Percentiles rank a stretch among this genome's conserved stretches.
These are phyloP conservation scores for Pseudopyricularia javanii DNA, from an alignment of 2,329 filamentous ascomycete species.

Conservation along the genomic window DNA sequence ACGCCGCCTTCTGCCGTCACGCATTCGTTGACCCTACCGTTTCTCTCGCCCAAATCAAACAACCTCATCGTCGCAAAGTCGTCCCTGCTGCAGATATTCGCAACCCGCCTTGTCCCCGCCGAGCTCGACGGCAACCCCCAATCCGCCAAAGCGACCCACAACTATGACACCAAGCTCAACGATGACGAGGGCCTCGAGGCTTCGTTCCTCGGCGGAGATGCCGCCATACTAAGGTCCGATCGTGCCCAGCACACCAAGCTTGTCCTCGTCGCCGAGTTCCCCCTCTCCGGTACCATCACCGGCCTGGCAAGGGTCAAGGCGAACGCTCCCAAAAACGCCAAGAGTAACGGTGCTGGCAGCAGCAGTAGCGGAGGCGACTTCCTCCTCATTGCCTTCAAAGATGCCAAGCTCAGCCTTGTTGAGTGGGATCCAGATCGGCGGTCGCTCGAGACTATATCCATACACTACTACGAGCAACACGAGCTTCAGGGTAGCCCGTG, in stretches of 20 bases:
- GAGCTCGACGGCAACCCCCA: constrained; percentile 41
- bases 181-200: constrained; percentile 53
- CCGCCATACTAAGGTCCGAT: constrained; percentile 48
- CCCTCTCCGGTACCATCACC: constrained; percentile 72
- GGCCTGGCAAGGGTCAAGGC: constrained; percentile 70
- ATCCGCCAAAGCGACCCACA: constrained; percentile 17
- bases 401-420: constrained; percentile 84
- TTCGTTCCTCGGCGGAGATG: constrained; percentile 54
- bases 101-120: constrained; percentile 53
- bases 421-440: constrained; percentile 83
- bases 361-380: constrained; percentile 54
- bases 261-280: constrained; percentile 73
- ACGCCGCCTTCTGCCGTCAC: constrained; percentile 89
- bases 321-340: constrained; percentile 51
- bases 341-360: background rate
- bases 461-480: constrained; percentile 97
- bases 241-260: constrained; percentile 61
- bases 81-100: constrained; percentile 85
- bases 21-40: constrained; percentile 69
- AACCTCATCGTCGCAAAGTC: constrained; percentile 89
- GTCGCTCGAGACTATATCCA: constrained; percentile 75
- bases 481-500: constrained; percentile 75
- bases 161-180: constrained; percentile 38
- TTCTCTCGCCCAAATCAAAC: constrained; percentile 61
- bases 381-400: constrained; percentile 71